Conservation (phyloP, 2,329 filamentous ascomycete species). For the Madurella mycetomatis region DNA sequence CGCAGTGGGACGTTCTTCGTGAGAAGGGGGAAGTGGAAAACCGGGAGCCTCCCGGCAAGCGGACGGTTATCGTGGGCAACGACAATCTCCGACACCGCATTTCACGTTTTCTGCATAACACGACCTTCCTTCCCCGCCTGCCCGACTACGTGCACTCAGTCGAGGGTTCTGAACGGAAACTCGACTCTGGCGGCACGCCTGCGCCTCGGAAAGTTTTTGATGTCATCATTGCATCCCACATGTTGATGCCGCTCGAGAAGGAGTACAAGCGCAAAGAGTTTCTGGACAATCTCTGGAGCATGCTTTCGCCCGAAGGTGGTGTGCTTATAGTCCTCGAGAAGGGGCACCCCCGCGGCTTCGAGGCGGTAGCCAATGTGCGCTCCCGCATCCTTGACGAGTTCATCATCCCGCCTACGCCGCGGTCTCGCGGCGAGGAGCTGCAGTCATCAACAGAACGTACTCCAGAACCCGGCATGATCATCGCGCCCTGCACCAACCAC, state of each 20-base stretch:
- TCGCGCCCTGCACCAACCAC: slow-evolving; percentile 86
- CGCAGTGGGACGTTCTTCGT: slow-evolving; percentile 72
- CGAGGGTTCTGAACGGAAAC: slow-evolving; percentile 52
- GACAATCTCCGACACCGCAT: slow-evolving; percentile 70
- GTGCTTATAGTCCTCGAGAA: slow-evolving; percentile 87
- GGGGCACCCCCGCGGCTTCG: slow-evolving; percentile 85
- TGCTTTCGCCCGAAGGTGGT: slow-evolving; percentile 79
- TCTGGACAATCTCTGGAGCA: slow-evolving; percentile 83
- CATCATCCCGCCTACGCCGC: slow-evolving; percentile 57
- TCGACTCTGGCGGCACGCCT: slow-evolving; percentile 51
- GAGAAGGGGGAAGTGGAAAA: slow-evolving; percentile 43
- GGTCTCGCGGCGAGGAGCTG: slow-evolving; percentile 36
- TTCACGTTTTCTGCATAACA: slow-evolving; percentile 75
- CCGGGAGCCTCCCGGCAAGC: slow-evolving; percentile 59
- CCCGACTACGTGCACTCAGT: slow-evolving; percentile 74
- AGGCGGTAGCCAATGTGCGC: slow-evolving; percentile 81
- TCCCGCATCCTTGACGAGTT: slow-evolving; percentile 72
- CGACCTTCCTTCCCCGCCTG: slow-evolving; percentile 86
- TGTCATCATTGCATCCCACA: slow-evolving; percentile 83
- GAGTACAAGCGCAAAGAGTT: slow-evolving; percentile 72
- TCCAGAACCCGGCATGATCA: slow-evolving; percentile 59
- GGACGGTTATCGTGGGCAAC: slow-evolving; percentile 75
- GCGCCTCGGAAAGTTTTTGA: slow-evolving; percentile 75
- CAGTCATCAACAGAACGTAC: slow-evolving; percentile 40
- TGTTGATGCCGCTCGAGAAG: slow-evolving; percentile 70